phyloP scores from a whole-genome alignment of 306 rosid species.

The Acacia acuminata region DNA sequence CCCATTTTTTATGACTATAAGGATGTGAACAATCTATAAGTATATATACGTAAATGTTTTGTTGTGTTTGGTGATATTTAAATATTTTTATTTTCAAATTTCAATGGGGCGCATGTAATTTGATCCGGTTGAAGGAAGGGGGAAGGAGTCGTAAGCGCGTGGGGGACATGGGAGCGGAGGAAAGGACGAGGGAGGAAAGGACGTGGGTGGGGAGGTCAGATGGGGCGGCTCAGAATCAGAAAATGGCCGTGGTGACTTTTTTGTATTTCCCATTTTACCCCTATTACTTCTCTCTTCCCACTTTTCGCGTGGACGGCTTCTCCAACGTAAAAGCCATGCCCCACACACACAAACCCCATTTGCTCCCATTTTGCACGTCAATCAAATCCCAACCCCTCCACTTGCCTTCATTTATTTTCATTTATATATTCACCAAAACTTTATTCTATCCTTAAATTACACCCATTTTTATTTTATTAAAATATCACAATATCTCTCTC shows the following conservation, averaged over 20 bases:
- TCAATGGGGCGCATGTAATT: too few relatives aligned
- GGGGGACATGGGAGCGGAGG: not conserved
- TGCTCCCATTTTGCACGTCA: not conserved
- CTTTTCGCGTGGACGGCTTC: not conserved
- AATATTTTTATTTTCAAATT: too few relatives aligned
- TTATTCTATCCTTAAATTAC: not conserved
- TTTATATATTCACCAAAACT: too few relatives aligned
- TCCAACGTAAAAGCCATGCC: not conserved
- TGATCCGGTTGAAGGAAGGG: not conserved
- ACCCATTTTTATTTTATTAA: not conserved
- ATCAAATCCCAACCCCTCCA: not conserved
- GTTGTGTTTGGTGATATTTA: too few relatives aligned
- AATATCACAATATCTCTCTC: not conserved
- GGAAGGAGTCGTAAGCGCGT: not conserved
- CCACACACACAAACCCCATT: not conserved
- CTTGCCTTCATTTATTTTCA: not conserved
- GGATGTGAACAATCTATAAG: too few relatives aligned
- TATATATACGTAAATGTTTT: too few relatives aligned
- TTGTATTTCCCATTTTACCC: conserved; percentile 21
- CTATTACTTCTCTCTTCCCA: not conserved
- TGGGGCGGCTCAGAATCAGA: conserved; percentile 41
- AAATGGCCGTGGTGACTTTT: not conserved
- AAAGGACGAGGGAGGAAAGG: conserved; percentile 13
- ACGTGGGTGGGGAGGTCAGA: conserved; percentile 38
- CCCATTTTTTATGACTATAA: too few relatives aligned